Evolutionary conservation across 2,329 filamentous ascomycete genomes (phyloP).

Genomic region (Monilinia fructicola): DNA sequence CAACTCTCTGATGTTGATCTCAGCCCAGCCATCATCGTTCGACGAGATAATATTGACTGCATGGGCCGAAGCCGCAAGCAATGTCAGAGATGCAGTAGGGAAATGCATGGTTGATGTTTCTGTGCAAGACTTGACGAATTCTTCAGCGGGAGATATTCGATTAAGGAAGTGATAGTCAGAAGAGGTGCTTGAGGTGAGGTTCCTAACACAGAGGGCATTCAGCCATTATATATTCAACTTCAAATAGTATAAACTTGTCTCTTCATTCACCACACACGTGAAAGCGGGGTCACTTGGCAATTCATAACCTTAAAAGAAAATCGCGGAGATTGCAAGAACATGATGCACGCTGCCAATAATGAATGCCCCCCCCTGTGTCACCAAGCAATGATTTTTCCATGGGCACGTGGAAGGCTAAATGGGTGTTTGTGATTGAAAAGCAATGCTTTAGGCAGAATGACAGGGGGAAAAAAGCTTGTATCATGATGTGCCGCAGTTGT

Average conservation of each 20-base stretch:
- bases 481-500: not conserved
- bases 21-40: constrained; percentile 14
- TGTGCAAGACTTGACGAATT: not conserved
- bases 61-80: constrained; percentile 8
- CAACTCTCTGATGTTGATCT: constrained; percentile 10
- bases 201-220: not conserved
- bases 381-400: not conserved
- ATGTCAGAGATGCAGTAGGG: constrained; percentile 2
- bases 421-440: not conserved
- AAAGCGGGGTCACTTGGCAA: not conserved
- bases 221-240: constrained; percentile 2
- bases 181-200: not conserved
- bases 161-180: not conserved
- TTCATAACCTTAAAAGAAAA: not conserved
- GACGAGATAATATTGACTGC: constrained; percentile 2
- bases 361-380: not conserved
- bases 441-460: not conserved
- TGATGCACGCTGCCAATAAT: not conserved
- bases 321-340: constrained; percentile 7
- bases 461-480: not conserved
- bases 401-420: constrained; percentile 1
- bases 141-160: not conserved
- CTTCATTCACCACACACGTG: not conserved
- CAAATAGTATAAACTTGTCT: not conserved
- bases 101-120: constrained; percentile 15